Percentiles rank a stretch among this genome's conserved stretches.
phyloP scores from a whole-genome alignment of 257 asterid species.

The Primulina eburnea region DNA sequence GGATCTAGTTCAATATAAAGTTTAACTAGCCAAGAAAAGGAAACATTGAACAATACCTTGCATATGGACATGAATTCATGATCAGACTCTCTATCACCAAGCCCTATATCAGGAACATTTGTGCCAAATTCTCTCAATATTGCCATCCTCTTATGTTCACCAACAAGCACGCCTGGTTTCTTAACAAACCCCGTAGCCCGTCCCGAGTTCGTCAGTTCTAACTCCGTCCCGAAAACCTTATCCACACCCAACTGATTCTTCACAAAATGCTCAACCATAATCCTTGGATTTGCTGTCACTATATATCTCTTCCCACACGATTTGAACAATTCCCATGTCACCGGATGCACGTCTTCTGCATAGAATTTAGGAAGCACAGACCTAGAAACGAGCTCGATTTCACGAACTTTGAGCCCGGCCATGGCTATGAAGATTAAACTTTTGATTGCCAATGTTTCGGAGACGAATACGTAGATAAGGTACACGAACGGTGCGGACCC shows the following conservation, averaged over 20 bases:
- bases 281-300: constrained; percentile 26
- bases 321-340: constrained; percentile 31
- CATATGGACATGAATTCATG: constrained; percentile 81
- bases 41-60: constrained; percentile 48
- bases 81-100: constrained; percentile 81
- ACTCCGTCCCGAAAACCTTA: constrained; percentile 33
- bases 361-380: constrained; percentile 30
- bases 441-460: constrained; percentile 25
- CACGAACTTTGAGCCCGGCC: constrained; percentile 25
- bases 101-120: constrained; percentile 67
- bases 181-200: not conserved
- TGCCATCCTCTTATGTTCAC: constrained; percentile 41
- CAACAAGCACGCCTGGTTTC: not conserved
- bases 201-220: not conserved
- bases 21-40: no score
- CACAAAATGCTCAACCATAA: constrained; percentile 35
- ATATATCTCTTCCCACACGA: constrained; percentile 33
- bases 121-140: constrained; percentile 58
- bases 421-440: constrained; percentile 28
- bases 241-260: constrained; percentile 27
- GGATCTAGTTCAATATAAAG: not conserved
- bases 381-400: constrained; percentile 21
- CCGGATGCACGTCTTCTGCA: constrained; percentile 35
- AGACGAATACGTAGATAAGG: constrained; percentile 20
- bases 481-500: constrained; percentile 20